A percentile compares a stretch with the other conserved stretches of the same genome.
These are phyloP conservation scores for Millerozyma miso DNA, from an alignment of 805 yeast species.

Conservation along the genomic window DNA sequence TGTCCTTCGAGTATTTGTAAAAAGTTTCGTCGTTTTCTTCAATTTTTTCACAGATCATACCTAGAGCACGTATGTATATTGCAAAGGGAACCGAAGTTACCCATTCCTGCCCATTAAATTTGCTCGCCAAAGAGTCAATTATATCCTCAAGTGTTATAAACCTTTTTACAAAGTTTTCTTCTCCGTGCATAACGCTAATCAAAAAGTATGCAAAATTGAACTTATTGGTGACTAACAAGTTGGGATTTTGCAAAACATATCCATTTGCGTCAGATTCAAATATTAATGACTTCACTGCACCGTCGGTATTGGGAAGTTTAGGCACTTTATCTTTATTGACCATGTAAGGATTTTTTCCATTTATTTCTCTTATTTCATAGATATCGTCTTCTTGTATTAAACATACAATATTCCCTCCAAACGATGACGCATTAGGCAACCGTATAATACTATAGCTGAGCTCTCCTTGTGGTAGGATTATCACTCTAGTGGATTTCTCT, in stretches of 20 bases:
- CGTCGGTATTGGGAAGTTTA: constrained; percentile 20
- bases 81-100: constrained; percentile 21
- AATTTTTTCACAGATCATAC: constrained; percentile 25
- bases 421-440: constrained; percentile 8
- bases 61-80: constrained; percentile 19
- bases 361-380: constrained; percentile 38
- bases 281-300: constrained; percentile 41
- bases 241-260: constrained; percentile 36
- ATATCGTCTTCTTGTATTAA: constrained; percentile 15
- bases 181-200: constrained; percentile 28
- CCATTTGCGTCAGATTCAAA: constrained; percentile 25
- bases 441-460: constrained; percentile 8
- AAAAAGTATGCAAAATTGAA: constrained; percentile 40
- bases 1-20: constrained; percentile 38
- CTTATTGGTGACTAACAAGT: constrained; percentile 35
- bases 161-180: constrained; percentile 22
- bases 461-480: constrained; percentile 11
- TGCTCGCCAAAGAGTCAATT: constrained; percentile 27
- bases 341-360: constrained; percentile 33
- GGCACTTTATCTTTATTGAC: constrained; percentile 18
- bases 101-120: constrained; percentile 24
- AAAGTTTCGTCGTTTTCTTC: constrained; percentile 30
- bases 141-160: constrained; percentile 43
- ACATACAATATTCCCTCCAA: constrained; percentile 7
- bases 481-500: constrained; percentile 10